Evolutionary conservation across 2,329 filamentous ascomycete species (phyloP), one percentile per base, ranked within the genome.

Genomic region (Claviceps paspali): DNA sequence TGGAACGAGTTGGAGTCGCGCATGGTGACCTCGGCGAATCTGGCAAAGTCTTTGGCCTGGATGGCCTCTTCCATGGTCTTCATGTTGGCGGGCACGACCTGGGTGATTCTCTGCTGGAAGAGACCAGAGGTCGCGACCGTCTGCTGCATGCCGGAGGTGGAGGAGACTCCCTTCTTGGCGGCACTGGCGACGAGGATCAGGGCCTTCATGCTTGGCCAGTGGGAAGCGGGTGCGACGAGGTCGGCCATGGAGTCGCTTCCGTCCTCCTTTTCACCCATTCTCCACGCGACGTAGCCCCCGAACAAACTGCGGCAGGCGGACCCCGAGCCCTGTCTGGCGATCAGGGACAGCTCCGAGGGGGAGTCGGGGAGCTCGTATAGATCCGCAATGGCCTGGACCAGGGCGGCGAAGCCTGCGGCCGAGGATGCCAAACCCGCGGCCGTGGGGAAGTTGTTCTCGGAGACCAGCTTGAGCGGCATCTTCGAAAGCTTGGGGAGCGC

Each of bases 371-470:
- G 76, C 55, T 82, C 70, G 64, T 96, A 98, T 29, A 98, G 73
- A 57, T 96, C 74, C 26, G 91, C 91, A 49, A 98, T 84, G 45
- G 84, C 87, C 41, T 86, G 75, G 15, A 96, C 76, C 5, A 81
- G 63, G 15, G 77, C 77, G 3, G 77, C 77, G 45, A 81, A 80
- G 5, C 77, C 77, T 1, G 77, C 77, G 1, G 77, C 78, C 0
- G 77, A 82, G 14, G 73, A 79, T 4, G 79, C 78, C 12, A 98
- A 76, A 6, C 91, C 91, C 4, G 91, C 91, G 19, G 91, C 91
- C 2, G 91, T 98, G 45, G 91, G 91, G 70, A 98, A 98, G 71
- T 98, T 98, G 72, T 98, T 98, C 65, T 91, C 82, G 40, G 83
- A 91, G 39, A 95, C 86, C 47, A 98, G 79, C 49, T 79, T 82